A percentile compares a stretch with the other conserved stretches of the same genome.
Conservation (phyloP, 192 early-diverging fungal genomes). For the Paraglomus occultum region DNA sequence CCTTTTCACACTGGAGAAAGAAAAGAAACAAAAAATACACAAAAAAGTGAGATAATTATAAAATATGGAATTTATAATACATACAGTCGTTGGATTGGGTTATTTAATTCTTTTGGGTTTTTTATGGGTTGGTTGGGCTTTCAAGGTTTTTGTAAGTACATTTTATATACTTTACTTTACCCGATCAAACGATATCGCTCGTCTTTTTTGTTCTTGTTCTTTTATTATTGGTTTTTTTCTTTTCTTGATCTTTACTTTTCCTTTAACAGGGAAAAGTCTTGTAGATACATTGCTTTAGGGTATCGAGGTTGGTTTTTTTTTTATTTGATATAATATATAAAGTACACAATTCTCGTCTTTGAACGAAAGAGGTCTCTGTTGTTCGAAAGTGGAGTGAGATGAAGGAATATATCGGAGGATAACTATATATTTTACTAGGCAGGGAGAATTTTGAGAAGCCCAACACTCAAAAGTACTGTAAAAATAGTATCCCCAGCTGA, state of each 20-base stretch:
- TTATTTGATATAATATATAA: too few species aligned
- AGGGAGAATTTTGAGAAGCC: too few species aligned
- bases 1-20: constrained; percentile 2
- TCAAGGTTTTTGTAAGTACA: neutral
- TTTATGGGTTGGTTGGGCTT: neutral
- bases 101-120: neutral
- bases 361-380: too few species aligned
- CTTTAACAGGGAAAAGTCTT: neutral
- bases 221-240: neutral
- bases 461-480: too few species aligned
- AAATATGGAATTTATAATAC: neutral
- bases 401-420: too few species aligned
- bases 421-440: too few species aligned
- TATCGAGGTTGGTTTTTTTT: too few species aligned
- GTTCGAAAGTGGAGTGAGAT: too few species aligned
- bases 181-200: neutral
- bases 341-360: too few species aligned
- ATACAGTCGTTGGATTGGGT: neutral
- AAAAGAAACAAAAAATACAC: constrained; percentile 2
- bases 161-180: neutral
- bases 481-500: too few species aligned
- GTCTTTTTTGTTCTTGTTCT: constrained; percentile 1
- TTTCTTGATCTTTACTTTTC: neutral
- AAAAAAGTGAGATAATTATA: constrained; percentile 10
- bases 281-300: too few species aligned